Evolutionary conservation across 164 flowering plant species (phyloP).

Genomic region (Berberis thunbergii): DNA sequence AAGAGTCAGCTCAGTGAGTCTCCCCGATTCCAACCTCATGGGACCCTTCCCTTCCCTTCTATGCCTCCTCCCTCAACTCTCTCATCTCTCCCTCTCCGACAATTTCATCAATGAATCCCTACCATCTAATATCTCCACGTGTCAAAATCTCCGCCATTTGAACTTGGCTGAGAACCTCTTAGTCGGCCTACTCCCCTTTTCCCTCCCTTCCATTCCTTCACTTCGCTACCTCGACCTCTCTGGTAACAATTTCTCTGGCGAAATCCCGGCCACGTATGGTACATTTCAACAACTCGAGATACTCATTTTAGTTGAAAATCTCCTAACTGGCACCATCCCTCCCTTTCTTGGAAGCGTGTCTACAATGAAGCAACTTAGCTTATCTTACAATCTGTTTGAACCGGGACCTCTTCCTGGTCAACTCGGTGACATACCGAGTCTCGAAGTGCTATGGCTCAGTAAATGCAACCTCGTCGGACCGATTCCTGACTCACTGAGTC

Average conservation of each 20-base stretch:
- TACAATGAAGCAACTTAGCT: conserved; percentile 57
- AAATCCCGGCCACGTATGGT: conserved; percentile 53
- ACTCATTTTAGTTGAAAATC: conserved; percentile 50
- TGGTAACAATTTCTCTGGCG: conserved; percentile 81
- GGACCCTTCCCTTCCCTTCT: conserved; percentile 66
- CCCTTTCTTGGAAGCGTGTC: conserved; percentile 44
- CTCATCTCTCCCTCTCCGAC: conserved; percentile 50
- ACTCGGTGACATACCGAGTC: conserved; percentile 50
- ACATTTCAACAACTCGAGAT: conserved; percentile 52
- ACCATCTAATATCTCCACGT: conserved; percentile 33
- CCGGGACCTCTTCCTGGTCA: conserved; percentile 70
- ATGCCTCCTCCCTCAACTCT: conserved; percentile 51
- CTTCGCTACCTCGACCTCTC: conserved; percentile 48
- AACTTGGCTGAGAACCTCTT: conserved; percentile 20
- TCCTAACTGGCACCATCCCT: conserved; percentile 58
- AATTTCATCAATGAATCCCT: conserved; percentile 66
- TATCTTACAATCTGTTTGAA: conserved; percentile 68
- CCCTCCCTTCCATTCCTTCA: conserved; percentile 35
- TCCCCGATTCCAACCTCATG: conserved; percentile 37
- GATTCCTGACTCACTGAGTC: conserved; percentile 59
- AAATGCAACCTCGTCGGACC: conserved; percentile 51
- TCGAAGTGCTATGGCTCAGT: conserved; percentile 63
- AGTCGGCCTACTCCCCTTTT: conserved; percentile 21
- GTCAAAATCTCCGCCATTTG: conserved; percentile 29
- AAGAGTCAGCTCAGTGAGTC: conserved; percentile 54